A percentile compares a stretch with the other conserved stretches of the same genome.
Conservation (phyloP, 2,329 filamentous ascomycete genomes). For the Botrytis tulipae region DNA sequence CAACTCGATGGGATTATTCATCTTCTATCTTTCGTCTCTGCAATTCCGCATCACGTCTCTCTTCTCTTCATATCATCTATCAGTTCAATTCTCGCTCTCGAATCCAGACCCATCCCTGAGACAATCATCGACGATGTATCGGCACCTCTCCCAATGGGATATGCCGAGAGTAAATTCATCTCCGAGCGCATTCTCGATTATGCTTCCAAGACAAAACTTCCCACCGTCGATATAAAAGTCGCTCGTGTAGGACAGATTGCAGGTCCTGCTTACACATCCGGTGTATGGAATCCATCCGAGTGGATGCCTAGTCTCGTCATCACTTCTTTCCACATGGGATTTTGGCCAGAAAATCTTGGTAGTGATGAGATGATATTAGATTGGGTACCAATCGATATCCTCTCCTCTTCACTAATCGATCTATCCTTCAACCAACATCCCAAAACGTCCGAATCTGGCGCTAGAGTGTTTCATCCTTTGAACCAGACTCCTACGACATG, state of each 20-base stretch:
- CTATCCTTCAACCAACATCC: not conserved
- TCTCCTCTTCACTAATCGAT: not conserved
- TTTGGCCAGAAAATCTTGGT: not conserved
- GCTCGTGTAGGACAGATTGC: slow-evolving; percentile 50
- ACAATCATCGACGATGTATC: not conserved
- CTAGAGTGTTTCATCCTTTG: slow-evolving; percentile 4
- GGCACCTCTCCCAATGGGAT: slow-evolving; percentile 29
- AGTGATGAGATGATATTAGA: slow-evolving; percentile 3
- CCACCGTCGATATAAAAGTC: slow-evolving; percentile 40
- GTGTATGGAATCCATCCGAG: not conserved
- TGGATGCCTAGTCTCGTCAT: slow-evolving; percentile 8
- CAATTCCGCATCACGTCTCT: slow-evolving; percentile 1
- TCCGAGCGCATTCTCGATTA: slow-evolving; percentile 43
- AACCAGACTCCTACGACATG: not conserved
- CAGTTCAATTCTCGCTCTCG: slow-evolving; percentile 22
- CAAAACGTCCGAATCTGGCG: not conserved
- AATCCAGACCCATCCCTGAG: slow-evolving; percentile 25
- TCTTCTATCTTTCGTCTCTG: slow-evolving; percentile 36
- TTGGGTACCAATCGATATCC: slow-evolving; percentile 16
- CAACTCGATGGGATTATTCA: slow-evolving; percentile 42
- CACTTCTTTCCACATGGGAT: slow-evolving; percentile 2
- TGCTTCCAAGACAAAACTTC: slow-evolving; percentile 32
- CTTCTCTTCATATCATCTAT: slow-evolving; percentile 38
- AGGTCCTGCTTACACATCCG: slow-evolving; percentile 31
- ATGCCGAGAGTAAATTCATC: slow-evolving; percentile 35